phyloP scores from a whole-genome alignment of 768 basidiomycete species.

The Mycena chlorophos region DNA sequence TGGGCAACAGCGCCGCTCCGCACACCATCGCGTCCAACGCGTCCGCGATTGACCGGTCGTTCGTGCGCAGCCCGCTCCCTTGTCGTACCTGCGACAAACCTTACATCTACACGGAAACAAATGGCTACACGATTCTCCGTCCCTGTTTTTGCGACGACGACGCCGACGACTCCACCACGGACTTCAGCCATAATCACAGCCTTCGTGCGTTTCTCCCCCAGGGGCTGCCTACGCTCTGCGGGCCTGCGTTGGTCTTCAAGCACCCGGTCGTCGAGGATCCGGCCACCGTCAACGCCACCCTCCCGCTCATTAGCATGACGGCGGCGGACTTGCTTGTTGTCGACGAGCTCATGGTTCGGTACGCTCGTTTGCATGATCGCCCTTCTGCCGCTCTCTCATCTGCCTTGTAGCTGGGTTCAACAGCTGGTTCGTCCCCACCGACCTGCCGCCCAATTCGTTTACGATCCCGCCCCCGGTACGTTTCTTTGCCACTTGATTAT shows the following conservation, averaged over 20 bases:
- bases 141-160: neutral
- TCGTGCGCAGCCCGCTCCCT: neutral
- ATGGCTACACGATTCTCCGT: neutral
- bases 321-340: neutral
- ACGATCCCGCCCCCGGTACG: no score
- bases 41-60: neutral
- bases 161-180: neutral
- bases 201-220: neutral
- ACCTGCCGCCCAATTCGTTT: neutral
- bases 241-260: neutral
- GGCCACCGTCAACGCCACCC: neutral
- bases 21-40: neutral
- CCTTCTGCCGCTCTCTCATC: neutral
- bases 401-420: neutral
- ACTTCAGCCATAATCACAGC: neutral
- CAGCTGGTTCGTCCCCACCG: neutral
- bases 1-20: neutral
- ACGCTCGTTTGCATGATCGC: neutral
- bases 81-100: neutral
- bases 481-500: no score
- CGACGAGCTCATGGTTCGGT: neutral
- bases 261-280: neutral
- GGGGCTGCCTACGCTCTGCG: neutral
- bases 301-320: neutral
- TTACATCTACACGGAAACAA: neutral